Evolutionary conservation across 1,284 basidiomycete species (phyloP), one percentile per base, ranked within the genome.

Genomic region (Rhodotorula sp.): DNA sequence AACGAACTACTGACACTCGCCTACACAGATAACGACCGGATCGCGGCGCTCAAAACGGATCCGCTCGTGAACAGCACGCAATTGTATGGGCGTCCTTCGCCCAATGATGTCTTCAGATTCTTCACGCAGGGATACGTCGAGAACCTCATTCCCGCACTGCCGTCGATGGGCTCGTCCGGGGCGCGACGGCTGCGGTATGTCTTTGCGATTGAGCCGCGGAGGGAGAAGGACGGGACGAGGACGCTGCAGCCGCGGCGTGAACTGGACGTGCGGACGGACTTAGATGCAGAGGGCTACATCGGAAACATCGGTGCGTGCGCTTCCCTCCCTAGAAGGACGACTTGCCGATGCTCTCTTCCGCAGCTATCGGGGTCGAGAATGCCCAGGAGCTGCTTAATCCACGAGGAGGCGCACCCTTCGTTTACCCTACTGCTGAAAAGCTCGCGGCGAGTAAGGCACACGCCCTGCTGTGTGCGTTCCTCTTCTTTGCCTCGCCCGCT

Each of bases 221-320:
- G 25, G 13, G 36, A n/a, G 29, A 53, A 59, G 41, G 61, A 57
- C 27, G 66, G 66, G 0, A 34, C 22, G 12, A 32, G 44, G n/a
- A 17, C 46, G 32, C 17, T 68, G 32, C 29, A 58, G 41, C 55
- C 61, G 39, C 19, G 17, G 19, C 0, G 10, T n/a, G 7, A 10
- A 9, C 19, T 6, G 9, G 15, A 37, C 6, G 50, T 27, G 19
- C 19, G 9, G 32, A 50, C 54, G 27, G 37, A 64, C 15, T 39
- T 68, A 3, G 67, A 68, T 37, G 55, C 46, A 7, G 17, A 54
- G 10, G 67, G 67, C 4, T 68, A 68, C 56, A 54, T 68, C 39
- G 67, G 67, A 7, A 68, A 68, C 61, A 50, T 68, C 29, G 66
- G 48, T 62, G 27, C 61, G 50, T n/a, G 39, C 39, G 10, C 10